Base-by-base conservation (phyloP, 2,329 filamentous ascomycete genomes). In the Aspergillus pseudoterreus region DNA sequence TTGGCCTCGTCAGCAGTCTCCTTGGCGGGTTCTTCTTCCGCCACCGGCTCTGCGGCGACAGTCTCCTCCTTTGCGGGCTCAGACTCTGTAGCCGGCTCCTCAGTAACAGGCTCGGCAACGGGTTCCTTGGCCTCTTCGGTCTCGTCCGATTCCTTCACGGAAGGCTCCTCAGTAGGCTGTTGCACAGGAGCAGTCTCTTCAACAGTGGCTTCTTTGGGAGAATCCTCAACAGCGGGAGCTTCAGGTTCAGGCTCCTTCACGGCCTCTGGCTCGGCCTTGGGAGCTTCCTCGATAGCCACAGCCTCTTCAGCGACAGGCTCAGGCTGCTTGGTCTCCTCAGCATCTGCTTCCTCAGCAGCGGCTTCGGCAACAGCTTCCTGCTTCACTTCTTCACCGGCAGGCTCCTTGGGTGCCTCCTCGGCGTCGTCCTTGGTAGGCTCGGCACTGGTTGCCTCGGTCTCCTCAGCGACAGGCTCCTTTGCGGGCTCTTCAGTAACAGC, bases 191-290 rank as follows among this genome's bases (percentile, higher is more conserved):
- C 32, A 14, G 47, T 10, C 27, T 54, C 45, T 6, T 43, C 32
- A 27, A 22, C 24, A 27, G 36, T 47, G 11, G 51, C 21, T 21
- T 56, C 52, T 4, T 52, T 22, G 42, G 30, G 43, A 43, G 49
- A n/a, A n/a, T 49, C 47, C 27, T 54, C 27, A 38, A 45, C 43
- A 12, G 15, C 39, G 38, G 47, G 15, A 9, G 51, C 47, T 45
- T 59, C 56, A 3, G 24, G 42, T 14, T 22, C 27, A 15, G 48
- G n/a, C 32, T 57, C 50, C 38, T 51, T 43, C 14, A 22, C 38
- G 33, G 33, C 43, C 19, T 43, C 17, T 11, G 35, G 41, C 22
- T 49, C 50, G 15, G 19, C 24, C 22, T 41, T 17, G 15, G 46
- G 22, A n/a, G 24, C 33, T 12, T 55, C 51, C 35, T 51, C 42